Base-by-base conservation (phyloP, 1,284 basidiomycete genomes). In the Cryptococcus sp. region DNA sequence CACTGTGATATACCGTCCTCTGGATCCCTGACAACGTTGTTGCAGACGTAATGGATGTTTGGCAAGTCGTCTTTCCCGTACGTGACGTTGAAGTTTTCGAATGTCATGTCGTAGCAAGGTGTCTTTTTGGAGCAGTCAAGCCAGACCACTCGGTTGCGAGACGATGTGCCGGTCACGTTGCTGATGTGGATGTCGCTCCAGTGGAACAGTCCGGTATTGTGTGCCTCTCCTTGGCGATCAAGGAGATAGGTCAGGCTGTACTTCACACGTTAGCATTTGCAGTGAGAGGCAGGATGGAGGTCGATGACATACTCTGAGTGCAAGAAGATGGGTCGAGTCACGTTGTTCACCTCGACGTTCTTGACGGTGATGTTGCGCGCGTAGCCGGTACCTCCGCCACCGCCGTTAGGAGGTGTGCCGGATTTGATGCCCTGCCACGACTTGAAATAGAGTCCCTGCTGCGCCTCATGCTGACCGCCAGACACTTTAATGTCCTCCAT, bases 361-460 rank as follows among this genome's bases (percentile, higher is more conserved):
- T 78, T 72, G 42, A 80, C 78, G 35, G 79, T 76, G 30, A 87
- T 79, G 61, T 85, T 84, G 45, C 76, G 80, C 25, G 84, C 82
- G 52, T 75, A 79, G 7, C 85, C 85, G 83, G 62, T 25, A 6
- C 85, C 86, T 10, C 83, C 85, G 5, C 86, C 86, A 10, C 86
- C 86, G 19, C 84, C 85, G 23, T 83, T 85, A 1, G 86, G 86
- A 7, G 86, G 85, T 17, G 69, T 74, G 3, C 85, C 85, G 60
- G 83, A 81, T 6, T 82, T 79, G 39, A 11, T 80, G 82, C 66
- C 85, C 19, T 83, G 82, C 84, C 85, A 87, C 0, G 83, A 82
- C 73, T 87, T 87, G 77, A 87, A 83, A 72, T 86, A 87, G 7
- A 86, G 80, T 81, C 85, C 68, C 50, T 68, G 56, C 51, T 61